Evolutionary conservation across 371 early-diverging fungal species (phyloP).

Genomic region (Lichtheimia ramosa): DNA sequence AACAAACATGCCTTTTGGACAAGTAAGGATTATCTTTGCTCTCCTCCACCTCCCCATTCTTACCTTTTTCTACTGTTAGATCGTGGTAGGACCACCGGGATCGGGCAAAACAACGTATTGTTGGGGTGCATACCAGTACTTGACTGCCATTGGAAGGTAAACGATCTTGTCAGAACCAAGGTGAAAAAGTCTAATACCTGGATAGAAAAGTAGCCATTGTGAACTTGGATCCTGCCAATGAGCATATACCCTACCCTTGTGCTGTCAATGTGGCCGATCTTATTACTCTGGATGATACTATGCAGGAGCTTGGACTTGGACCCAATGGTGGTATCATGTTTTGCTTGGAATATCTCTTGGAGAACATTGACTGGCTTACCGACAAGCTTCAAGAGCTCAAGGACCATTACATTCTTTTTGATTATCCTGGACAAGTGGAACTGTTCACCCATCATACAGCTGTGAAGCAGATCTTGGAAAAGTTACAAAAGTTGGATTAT

Average conservation of each 20-base stretch:
- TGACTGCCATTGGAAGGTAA: conserved; percentile 77
- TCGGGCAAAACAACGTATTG: conserved; percentile 98
- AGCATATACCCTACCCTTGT: conserved; percentile 84
- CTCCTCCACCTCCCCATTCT: neutral
- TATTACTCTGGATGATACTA: conserved; percentile 94
- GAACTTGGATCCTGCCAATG: conserved; percentile 99
- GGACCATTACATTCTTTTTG: conserved; percentile 93
- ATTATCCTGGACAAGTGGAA: conserved; percentile 99
- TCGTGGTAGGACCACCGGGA: conserved; percentile 97
- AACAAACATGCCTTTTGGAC: neutral
- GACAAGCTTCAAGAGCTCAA: conserved; percentile 75
- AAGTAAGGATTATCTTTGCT: neutral
- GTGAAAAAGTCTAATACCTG: too few species aligned
- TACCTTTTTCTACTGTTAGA: conserved; percentile 32
- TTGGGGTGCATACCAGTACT: conserved; percentile 89
- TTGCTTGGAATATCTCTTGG: conserved; percentile 91
- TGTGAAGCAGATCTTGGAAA: conserved; percentile 77
- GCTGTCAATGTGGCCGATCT: conserved; percentile 91
- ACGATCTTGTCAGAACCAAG: too few species aligned
- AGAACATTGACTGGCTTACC: conserved; percentile 94
- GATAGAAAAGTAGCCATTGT: conserved; percentile 87
- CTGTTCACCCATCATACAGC: conserved; percentile 94
- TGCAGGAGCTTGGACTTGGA: conserved; percentile 93
- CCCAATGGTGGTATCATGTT: conserved; percentile 99
- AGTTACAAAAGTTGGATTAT: conserved; percentile 72